Evolutionary conservation across 1,284 basidiomycete species (phyloP).

Genomic region (Fomitopsis betulina): DNA sequence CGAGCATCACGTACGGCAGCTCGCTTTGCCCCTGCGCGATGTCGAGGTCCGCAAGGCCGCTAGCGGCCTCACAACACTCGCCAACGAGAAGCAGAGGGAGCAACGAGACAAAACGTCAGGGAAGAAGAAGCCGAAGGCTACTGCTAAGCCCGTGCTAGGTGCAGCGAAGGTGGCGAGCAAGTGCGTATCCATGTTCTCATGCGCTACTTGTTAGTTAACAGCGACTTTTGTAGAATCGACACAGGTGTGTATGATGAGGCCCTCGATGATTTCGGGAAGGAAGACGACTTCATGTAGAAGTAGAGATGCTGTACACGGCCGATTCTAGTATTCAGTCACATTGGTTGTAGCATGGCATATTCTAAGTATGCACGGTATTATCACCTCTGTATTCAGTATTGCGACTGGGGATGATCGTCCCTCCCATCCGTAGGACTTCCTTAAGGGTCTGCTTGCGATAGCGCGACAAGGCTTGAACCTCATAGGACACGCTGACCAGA

Average conservation of each 20-base stretch:
- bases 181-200: constrained; percentile 37
- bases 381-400: neutral
- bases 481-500: no score
- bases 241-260: constrained; percentile 80
- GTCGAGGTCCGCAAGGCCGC: constrained; percentile 88
- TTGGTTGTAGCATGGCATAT: constrained; percentile 12
- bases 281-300: constrained; percentile 73
- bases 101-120: constrained; percentile 80
- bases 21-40: constrained; percentile 75
- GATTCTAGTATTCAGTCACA: constrained; percentile 8
- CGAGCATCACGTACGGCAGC: constrained; percentile 73
- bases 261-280: constrained; percentile 76
- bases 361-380: neutral
- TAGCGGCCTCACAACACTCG: constrained; percentile 74
- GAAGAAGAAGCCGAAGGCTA: constrained; percentile 81
- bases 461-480: no score
- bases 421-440: no score
- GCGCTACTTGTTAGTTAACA: neutral
- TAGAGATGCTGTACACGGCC: neutral
- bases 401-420: no score
- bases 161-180: constrained; percentile 60
- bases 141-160: constrained; percentile 71
- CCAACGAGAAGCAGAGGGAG: constrained; percentile 93
- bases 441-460: no score
- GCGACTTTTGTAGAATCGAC: constrained; percentile 54